Evolutionary conservation across 2,329 filamentous ascomycete genomes (phyloP), one percentile per base, ranked within the genome.

Genomic region (Beauveria medogensis): DNA sequence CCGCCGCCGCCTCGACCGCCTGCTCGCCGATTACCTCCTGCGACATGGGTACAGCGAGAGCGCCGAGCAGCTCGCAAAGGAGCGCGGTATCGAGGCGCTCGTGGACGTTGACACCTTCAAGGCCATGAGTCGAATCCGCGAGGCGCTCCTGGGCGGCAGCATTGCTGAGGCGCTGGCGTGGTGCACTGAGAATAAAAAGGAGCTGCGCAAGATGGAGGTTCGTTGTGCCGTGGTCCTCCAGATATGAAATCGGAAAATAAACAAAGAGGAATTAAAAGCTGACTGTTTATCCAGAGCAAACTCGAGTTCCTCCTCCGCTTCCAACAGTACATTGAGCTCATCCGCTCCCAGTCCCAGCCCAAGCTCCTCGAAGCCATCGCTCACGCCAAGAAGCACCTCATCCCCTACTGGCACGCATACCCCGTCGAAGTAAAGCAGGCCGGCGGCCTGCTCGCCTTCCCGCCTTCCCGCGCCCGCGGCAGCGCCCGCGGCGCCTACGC

Each of bases 271-370:
- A 34, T 22, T 9, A 34, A 3, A 8, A 20, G 34, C 34, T 37
- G 12, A 37, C 34, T 20, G 16, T 40, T 5, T 6, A 12, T 10
- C 14, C 67, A 91, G 81, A 91, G 88, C 69, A 90, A 89, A 66
- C 82, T 99, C 18, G 94, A 99, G 73, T 96, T 96, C 70, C 91
- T 96, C 80, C 82, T 99, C 48, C 87, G 94, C 14, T 82, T 95
- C 68, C 94, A 99, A 73, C 92, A 97, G 72, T 97, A 92, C 72
- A 92, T 97, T 67, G 94, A 97, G 74, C 81, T 97, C 63, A 85
- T 96, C 62, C 82, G 93, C 63, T 84, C 81, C 44, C 83, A 83
- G 59, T 80, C 86, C 5, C 78, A 82, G 26, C 71, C 76, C 7
- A 91, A 88, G 69, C 79, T 89, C 50, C 75, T 86, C 53, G 92